Evolutionary conservation across 768 basidiomycete genomes (phyloP), one percentile per base, ranked within the genome.

Genomic region (Mycena kentingensis): DNA sequence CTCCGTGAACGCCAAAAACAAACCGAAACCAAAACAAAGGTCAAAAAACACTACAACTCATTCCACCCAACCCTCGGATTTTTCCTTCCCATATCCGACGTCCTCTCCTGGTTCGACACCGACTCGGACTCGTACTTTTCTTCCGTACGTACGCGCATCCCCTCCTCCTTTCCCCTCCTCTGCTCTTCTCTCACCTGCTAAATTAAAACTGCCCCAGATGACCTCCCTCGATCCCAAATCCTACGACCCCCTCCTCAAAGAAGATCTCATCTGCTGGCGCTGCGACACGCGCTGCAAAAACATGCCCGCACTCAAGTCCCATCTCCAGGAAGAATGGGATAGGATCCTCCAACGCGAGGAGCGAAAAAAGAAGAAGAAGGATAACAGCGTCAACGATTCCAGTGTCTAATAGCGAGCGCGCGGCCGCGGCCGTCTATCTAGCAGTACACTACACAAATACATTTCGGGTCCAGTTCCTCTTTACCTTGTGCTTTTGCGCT

Each of bases 31-130:
- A n/a, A n/a, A n/a, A n/a, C n/a, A n/a, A n/a, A n/a, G 71, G 80
- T 75, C 49, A 97, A 96, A 75, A 90, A 87, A 63, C 94, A 97
- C 60, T 90, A 92, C 70, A 94, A 95, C 63, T 88, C 90, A 5
- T 97, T 95, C 70, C 86, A 89, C 62, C 93, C 93, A 0, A 81
- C 82, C 42, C 74, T 81, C 18, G 92, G 90, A 1, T 96, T 92
- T 71, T 95, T 96, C 70, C 63, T 95, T 3, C 80, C 84, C 54
- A 70, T 94, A 16, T 76, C 83, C 45, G 83, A 91, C 10, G 87
- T 96, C n/a, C 71, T 90, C 37, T 76, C 79, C 2, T 93, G 92
- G 92, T 86, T 90, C 54, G 88, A 88, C 25, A 80, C 81, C 13
- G 81, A 78, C 16, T 73, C 78, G 1, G n/a, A n/a, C n/a, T 77